These are phyloP conservation scores for Yamadazyma kitorensis DNA, from an alignment of 805 yeast species.

Conservation along the genomic window DNA sequence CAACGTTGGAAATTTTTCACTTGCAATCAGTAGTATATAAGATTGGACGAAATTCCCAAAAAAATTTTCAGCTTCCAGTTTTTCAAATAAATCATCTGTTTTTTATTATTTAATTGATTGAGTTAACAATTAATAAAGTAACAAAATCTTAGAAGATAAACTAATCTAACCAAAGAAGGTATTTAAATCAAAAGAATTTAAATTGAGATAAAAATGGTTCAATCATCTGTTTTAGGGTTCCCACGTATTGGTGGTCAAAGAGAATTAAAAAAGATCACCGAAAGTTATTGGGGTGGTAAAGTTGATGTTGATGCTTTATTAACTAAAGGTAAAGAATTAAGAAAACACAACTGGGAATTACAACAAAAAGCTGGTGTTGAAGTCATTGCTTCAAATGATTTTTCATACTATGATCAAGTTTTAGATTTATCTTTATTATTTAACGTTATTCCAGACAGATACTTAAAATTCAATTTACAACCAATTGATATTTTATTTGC, in stretches of 20 bases:
- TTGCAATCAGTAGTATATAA: no score
- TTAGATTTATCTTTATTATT: constrained; percentile 87
- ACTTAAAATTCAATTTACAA: constrained; percentile 85
- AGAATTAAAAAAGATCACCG: constrained; percentile 98
- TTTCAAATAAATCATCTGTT: no score
- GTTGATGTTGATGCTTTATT: constrained; percentile 80
- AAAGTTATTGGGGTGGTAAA: constrained; percentile 98
- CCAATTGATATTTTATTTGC: constrained; percentile 93
- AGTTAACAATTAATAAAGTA: no score
- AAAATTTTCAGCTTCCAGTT: background rate
- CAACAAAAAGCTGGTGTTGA: constrained; percentile 98
- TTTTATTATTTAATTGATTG: constrained; percentile 2
- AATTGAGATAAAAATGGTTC: constrained; percentile 78
- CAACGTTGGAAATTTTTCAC: no score
- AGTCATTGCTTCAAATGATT: constrained; percentile 94
- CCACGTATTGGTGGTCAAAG: constrained; percentile 99
- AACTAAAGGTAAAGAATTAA: constrained; percentile 91
- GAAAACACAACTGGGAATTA: constrained; percentile 96
- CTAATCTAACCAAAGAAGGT: background rate
- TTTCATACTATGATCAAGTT: constrained; percentile 97
- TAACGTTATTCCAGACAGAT: constrained; percentile 96
- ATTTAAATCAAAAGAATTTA: background rate
- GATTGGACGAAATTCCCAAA: background rate
- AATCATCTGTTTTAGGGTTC: constrained; percentile 97
- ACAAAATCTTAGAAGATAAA: no score